A percentile compares a stretch with the other conserved stretches of the same genome.
phyloP scores from a whole-genome alignment of 305 asterid species.

The Plantago coronopus region DNA sequence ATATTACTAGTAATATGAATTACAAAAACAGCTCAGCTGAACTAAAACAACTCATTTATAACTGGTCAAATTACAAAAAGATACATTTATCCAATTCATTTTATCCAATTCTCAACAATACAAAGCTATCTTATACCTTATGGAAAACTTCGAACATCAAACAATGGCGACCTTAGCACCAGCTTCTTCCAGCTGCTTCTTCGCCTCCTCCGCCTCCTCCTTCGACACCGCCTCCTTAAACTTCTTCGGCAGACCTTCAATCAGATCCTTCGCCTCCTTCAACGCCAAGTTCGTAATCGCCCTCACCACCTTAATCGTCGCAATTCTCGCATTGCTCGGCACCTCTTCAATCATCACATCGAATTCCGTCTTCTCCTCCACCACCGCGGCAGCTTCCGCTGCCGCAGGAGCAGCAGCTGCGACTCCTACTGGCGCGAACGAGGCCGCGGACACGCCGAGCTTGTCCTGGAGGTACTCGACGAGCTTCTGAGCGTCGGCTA shows the following conservation, averaged over 20 bases:
- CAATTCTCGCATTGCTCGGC: constrained; percentile 66
- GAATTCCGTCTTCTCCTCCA: constrained; percentile 86
- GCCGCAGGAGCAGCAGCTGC: constrained; percentile 37
- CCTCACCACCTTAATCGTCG: constrained; percentile 79
- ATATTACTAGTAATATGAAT: too few relatives aligned
- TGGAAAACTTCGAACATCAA: constrained; percentile 10
- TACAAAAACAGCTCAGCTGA: too few relatives aligned
- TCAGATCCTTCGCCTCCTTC: constrained; percentile 85
- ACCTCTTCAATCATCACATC: constrained; percentile 83
- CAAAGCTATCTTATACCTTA: constrained; percentile 8
- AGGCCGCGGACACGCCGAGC: constrained; percentile 87
- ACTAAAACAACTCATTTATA: too few relatives aligned
- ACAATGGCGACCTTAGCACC: constrained; percentile 75
- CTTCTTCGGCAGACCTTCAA: constrained; percentile 92
- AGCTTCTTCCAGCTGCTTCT: constrained; percentile 84
- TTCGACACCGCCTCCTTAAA: constrained; percentile 72
- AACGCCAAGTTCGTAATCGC: constrained; percentile 68
- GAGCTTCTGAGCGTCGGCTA: constrained; percentile 86
- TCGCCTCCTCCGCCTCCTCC: constrained; percentile 87
- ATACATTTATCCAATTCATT: too few relatives aligned
- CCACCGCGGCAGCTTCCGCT: constrained; percentile 50
- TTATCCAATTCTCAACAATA: too few relatives aligned
- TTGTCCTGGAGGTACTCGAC: constrained; percentile 93
- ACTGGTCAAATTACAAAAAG: too few relatives aligned
- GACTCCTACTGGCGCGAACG: constrained; percentile 71